phyloP scores from a whole-genome alignment of 345 rosid species.

The Populus davidiana region DNA sequence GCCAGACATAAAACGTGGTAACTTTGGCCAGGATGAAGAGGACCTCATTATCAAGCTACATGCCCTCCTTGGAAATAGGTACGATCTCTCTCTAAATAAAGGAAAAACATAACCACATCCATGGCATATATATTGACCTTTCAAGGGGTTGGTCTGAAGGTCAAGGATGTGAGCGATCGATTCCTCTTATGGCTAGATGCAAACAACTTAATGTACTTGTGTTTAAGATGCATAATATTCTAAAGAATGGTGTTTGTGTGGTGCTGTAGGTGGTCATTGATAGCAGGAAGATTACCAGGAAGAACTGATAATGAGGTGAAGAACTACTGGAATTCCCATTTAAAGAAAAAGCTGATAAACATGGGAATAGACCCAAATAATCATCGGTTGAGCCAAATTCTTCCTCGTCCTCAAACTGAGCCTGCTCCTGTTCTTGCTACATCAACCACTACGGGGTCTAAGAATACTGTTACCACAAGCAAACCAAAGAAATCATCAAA shows the following conservation, averaged over 20 bases:
- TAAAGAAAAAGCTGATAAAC: slow-evolving; percentile 52
- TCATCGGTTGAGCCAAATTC: slow-evolving; percentile 45
- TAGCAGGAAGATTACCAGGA: slow-evolving; percentile 32
- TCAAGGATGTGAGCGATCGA: neutral
- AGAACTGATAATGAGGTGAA: slow-evolving; percentile 35
- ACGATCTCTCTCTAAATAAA: neutral
- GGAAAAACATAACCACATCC: neutral
- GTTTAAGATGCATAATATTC: neutral
- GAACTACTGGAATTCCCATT: slow-evolving; percentile 42
- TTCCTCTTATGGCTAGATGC: neutral
- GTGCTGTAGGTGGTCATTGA: slow-evolving; percentile 32
- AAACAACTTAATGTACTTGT: neutral
- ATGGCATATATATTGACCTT: neutral
- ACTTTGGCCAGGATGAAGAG: slow-evolving; percentile 48
- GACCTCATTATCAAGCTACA: slow-evolving; percentile 58
- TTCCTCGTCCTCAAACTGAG: slow-evolving; percentile 18
- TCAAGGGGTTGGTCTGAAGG: neutral
- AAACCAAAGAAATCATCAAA: neutral
- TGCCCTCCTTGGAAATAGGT: slow-evolving; percentile 60
- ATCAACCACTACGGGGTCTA: neutral
- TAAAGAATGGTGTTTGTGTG: neutral
- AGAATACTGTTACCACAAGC: neutral
- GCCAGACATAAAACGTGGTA: slow-evolving; percentile 56
- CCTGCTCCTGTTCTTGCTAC: neutral
- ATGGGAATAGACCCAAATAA: slow-evolving; percentile 84